Conservation (phyloP, 352 stramenopile genomes). For the Pythium dissimile region DNA sequence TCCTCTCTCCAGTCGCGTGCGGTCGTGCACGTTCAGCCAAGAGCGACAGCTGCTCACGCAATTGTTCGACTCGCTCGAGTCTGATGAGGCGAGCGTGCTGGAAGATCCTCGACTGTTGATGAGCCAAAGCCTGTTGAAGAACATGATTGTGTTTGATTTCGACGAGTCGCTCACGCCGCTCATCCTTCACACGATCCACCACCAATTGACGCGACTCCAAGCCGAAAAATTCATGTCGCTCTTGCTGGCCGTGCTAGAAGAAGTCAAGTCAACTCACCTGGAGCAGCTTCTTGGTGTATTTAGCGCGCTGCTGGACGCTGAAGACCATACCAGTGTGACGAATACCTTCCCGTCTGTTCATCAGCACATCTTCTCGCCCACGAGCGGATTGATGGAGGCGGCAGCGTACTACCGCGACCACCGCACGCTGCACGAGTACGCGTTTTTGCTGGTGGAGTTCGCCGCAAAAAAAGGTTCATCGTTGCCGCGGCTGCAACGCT, state of each 20-base stretch:
- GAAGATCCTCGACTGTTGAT: slow-evolving; percentile 41
- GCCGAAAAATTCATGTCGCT: slow-evolving; percentile 48
- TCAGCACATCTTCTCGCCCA: slow-evolving; percentile 52
- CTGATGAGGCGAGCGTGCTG: not conserved
- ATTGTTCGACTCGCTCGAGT: not conserved
- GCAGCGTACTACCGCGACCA: slow-evolving; percentile 65
- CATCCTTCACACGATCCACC: slow-evolving; percentile 7
- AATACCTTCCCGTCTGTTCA: slow-evolving; percentile 17
- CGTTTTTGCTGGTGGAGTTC: slow-evolving; percentile 56
- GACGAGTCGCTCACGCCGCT: slow-evolving; percentile 28
- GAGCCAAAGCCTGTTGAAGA: slow-evolving; percentile 43
- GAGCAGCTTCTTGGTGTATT: slow-evolving; percentile 45
- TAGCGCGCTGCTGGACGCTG: slow-evolving; percentile 30
- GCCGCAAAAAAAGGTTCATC: slow-evolving; percentile 25
- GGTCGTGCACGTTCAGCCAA: slow-evolving; percentile 24
- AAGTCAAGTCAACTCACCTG: slow-evolving; percentile 48
- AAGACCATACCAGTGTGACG: slow-evolving; percentile 2
- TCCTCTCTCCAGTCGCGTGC: slow-evolving; percentile 13
- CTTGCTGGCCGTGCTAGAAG: slow-evolving; percentile 58
- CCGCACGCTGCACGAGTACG: slow-evolving; percentile 36
- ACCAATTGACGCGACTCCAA: slow-evolving; percentile 16
- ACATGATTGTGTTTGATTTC: slow-evolving; percentile 36
- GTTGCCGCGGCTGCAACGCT: slow-evolving; percentile 31
- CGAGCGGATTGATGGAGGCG: slow-evolving; percentile 49
- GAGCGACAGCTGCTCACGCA: slow-evolving; percentile 20